Percentiles rank a stretch among this genome's conserved stretches.
Evolutionary conservation across 305 asterid species (phyloP).

Genomic region (Fraxinus dipetala): DNA sequence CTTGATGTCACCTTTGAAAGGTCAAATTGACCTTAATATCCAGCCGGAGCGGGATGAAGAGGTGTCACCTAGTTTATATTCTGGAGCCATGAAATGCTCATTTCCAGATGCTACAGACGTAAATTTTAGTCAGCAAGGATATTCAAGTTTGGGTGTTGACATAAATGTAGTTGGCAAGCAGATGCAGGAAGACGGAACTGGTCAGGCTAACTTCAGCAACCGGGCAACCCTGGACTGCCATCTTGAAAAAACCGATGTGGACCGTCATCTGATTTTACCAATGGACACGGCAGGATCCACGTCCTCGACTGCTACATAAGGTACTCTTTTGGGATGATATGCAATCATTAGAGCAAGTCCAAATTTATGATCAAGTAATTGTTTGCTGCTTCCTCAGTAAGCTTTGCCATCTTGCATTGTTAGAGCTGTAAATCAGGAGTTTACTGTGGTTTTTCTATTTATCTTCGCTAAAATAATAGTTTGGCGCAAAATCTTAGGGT

Average conservation of each 20-base stretch:
- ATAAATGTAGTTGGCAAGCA: conserved; percentile 34
- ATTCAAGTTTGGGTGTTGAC: conserved; percentile 22
- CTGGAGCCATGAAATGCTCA: conserved; percentile 25
- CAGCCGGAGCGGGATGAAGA: conserved; percentile 88
- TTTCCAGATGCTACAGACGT: conserved; percentile 26
- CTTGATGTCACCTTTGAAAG: conserved; percentile 48
- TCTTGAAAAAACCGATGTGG: conserved; percentile 19
- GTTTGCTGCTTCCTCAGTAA: conserved; percentile 25
- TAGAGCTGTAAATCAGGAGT: conserved; percentile 3
- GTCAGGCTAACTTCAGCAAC: conserved; percentile 23
- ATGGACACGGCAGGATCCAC: neutral
- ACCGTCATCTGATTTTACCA: neutral
- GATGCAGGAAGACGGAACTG: conserved; percentile 27
- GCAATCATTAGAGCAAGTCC: conserved; percentile 3
- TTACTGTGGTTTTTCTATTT: conserved; percentile 8
- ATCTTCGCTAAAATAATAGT: neutral
- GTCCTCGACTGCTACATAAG: neutral
- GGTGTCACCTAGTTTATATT: conserved; percentile 41
- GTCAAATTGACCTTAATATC: conserved; percentile 77
- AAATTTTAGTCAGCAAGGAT: conserved; percentile 36
- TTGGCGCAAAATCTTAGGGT: neutral
- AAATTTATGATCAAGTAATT: conserved; percentile 26
- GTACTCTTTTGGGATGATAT: neutral
- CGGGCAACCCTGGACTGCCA: conserved; percentile 22
- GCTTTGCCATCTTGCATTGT: conserved; percentile 30